These are phyloP conservation scores for Monilinia aucupariae DNA, from an alignment of 2,329 filamentous ascomycete species.

Conservation along the genomic window DNA sequence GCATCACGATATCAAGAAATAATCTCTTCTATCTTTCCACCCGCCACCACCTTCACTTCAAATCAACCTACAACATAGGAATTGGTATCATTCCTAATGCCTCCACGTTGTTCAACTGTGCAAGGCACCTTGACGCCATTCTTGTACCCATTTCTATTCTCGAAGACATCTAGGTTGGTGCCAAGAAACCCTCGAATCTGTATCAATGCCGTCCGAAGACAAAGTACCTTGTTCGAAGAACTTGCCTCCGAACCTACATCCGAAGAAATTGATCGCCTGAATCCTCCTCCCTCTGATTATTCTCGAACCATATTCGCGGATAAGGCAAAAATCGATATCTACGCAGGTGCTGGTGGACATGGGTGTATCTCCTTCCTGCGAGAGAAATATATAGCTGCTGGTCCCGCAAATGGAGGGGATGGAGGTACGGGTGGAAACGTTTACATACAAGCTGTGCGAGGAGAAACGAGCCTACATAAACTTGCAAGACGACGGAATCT, in stretches of 20 bases:
- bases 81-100: conserved; percentile 23
- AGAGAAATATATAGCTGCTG: conserved; percentile 83
- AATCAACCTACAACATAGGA: conserved; percentile 5
- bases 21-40: not conserved
- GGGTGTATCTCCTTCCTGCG: conserved; percentile 92
- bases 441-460: conserved; percentile 88
- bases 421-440: conserved; percentile 87
- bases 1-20: not conserved
- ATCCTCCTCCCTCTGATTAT: conserved; percentile 81
- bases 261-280: conserved; percentile 52
- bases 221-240: conserved; percentile 20
- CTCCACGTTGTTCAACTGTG: conserved; percentile 31
- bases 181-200: conserved; percentile 16
- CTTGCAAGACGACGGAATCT: conserved; percentile 70
- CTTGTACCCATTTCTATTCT: conserved; percentile 33
- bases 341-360: conserved; percentile 77
- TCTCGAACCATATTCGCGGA: conserved; percentile 79
- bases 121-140: conserved; percentile 34
- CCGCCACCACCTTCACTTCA: not conserved
- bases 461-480: conserved; percentile 91
- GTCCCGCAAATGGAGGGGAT: conserved; percentile 90
- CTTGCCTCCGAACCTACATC: conserved; percentile 17
- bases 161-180: conserved; percentile 13
- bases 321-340: conserved; percentile 69
- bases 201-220: conserved; percentile 22